Base-by-base conservation (phyloP, 2,329 filamentous ascomycete genomes). In the Botrytis fabae region DNA sequence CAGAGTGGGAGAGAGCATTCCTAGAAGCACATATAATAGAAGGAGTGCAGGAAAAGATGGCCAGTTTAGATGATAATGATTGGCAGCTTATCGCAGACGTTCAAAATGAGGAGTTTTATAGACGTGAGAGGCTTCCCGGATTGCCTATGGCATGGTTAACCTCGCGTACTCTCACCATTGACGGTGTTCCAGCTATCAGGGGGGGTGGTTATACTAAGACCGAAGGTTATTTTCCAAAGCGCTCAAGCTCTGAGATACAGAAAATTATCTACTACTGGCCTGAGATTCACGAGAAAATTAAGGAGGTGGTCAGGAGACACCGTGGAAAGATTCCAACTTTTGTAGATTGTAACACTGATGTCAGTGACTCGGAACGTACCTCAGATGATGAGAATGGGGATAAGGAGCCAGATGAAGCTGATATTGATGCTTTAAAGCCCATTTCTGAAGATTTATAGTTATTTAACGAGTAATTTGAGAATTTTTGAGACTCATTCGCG, bases 201-300 rank as follows among this genome's bases (percentile, higher is more conserved):
- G 61, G 62, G 32, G 70, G 48, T 22, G 61, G 61, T 9, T 44
- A 59, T 22, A 59, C 51, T 9, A 44, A 46, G 48, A 66, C 12
- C 8, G 35, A 71, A 3, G 70, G 70, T 1, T 4, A n/a, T 3
- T 71, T 66, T 40, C 70, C 70, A 16, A 22, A 44, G 28, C 70
- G 70, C 7, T 38, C 61, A 9, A 32, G 32, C 28, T 32, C n/a
- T 5, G 70, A 71, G 14, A 71, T 71, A 2, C 46, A 66, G 16
- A 71, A 4, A 1, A 71, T 68, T 7, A 8, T 71, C 2, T 71
- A 71, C 18, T 57, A 18, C 25, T 71, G 70, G 70, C 70, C 70
- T 18, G 61, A 71, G 14, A 35, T 71, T 22, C 61, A 60, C n/a
- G 22, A 71, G 16, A 66, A 28, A 14, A 59, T 71, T 9, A 35